Evolutionary conservation across 768 basidiomycete genomes (phyloP).

Genomic region (Botryobasidium botryosum): DNA sequence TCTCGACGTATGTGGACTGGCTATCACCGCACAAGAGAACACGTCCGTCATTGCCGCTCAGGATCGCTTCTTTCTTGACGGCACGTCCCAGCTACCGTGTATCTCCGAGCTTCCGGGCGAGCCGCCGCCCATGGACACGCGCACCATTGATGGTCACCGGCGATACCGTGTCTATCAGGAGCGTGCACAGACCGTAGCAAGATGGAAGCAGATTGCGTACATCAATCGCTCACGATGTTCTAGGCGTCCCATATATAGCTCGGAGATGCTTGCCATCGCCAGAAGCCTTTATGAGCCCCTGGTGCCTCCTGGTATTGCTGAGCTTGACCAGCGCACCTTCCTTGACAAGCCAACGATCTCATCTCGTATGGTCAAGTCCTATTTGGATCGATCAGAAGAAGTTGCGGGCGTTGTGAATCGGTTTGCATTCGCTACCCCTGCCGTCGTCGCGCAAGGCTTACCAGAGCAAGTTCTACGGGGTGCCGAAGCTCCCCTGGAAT

Average conservation of each 20-base stretch:
- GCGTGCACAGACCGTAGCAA: slow-evolving; percentile 34
- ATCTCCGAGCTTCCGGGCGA: slow-evolving; percentile 38
- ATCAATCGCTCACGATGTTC: slow-evolving; percentile 58
- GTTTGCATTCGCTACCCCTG: slow-evolving; percentile 70
- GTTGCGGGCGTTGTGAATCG: slow-evolving; percentile 37
- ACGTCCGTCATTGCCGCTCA: slow-evolving; percentile 35
- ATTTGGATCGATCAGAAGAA: slow-evolving; percentile 37
- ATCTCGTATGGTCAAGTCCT: slow-evolving; percentile 44
- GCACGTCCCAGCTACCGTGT: slow-evolving; percentile 36
- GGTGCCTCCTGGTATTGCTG: slow-evolving; percentile 29
- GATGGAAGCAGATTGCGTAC: slow-evolving; percentile 55
- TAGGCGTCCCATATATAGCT: slow-evolving; percentile 21
- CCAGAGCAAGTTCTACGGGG: slow-evolving; percentile 18
- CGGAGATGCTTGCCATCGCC: slow-evolving; percentile 20
- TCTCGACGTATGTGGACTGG: slow-evolving; percentile 46
- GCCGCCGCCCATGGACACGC: slow-evolving; percentile 54
- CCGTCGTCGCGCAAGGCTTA: slow-evolving; percentile 60
- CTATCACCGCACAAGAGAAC: slow-evolving; percentile 40
- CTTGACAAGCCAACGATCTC: slow-evolving; percentile 28
- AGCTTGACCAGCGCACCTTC: slow-evolving; percentile 11
- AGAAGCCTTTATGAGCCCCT: slow-evolving; percentile 29
- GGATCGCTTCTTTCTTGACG: slow-evolving; percentile 41
- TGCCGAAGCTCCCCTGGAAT: background rate
- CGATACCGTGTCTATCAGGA: slow-evolving; percentile 33
- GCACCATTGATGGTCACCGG: slow-evolving; percentile 58